Evolutionary conservation across 352 stramenopile genomes (phyloP).

Genomic region (Phytophthora foliorum): DNA sequence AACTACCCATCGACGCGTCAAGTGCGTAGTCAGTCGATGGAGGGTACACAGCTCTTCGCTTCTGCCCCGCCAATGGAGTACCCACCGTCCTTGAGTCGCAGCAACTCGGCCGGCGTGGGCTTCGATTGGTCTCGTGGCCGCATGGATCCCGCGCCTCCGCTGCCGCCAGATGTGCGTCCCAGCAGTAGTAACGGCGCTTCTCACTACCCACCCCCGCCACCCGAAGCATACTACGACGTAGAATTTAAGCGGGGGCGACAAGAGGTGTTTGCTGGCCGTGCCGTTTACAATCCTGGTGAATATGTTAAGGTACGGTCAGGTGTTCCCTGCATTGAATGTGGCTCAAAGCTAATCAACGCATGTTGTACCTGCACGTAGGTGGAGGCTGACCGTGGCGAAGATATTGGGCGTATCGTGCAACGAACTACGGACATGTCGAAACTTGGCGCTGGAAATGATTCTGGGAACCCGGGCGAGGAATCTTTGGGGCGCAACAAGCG

Average conservation of each 20-base stretch:
- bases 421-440: conserved; percentile 88
- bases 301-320: conserved; percentile 90
- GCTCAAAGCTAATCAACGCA: conserved; percentile 7
- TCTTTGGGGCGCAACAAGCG: conserved; percentile 63
- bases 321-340: conserved; percentile 1
- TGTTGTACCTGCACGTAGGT: conserved; percentile 72
- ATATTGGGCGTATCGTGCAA: conserved; percentile 96
- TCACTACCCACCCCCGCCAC: conserved; percentile 67
- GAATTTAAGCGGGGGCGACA: conserved; percentile 96
- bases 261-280: conserved; percentile 91
- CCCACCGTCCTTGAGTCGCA: conserved; percentile 58
- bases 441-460: conserved; percentile 51
- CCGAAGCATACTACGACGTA: conserved; percentile 93
- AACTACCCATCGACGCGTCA: conserved; percentile 62
- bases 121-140: conserved; percentile 74
- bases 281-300: conserved; percentile 92
- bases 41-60: conserved; percentile 71
- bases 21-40: conserved; percentile 81
- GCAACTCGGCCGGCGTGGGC: conserved; percentile 62
- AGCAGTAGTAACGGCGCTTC: conserved; percentile 25
- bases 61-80: conserved; percentile 61
- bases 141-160: conserved; percentile 55
- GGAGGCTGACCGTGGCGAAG: conserved; percentile 97
- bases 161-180: conserved; percentile 65
- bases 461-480: conserved; percentile 46